phyloP scores from a whole-genome alignment of 805 yeast species.

The Lipomyces mesembrius region DNA sequence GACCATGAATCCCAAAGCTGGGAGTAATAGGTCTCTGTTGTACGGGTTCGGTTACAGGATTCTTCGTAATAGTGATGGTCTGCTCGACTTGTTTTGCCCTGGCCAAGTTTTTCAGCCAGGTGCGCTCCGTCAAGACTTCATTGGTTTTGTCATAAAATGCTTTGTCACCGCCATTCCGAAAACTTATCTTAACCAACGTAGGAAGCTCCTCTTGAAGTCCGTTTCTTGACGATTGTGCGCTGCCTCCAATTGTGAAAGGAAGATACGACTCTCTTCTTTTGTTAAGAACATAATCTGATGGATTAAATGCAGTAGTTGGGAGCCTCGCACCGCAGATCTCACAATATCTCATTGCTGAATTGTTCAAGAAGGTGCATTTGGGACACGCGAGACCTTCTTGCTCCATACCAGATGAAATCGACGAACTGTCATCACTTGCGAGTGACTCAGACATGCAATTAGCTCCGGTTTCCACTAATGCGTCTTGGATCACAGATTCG shows the following conservation, averaged over 20 bases:
- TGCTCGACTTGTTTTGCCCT: constrained; percentile 16
- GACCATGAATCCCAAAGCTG: constrained; percentile 67
- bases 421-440: not conserved
- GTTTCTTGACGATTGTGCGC: not conserved
- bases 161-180: constrained; percentile 69
- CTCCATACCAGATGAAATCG: constrained; percentile 4
- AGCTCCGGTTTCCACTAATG: not conserved
- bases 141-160: constrained; percentile 55
- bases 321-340: constrained; percentile 81
- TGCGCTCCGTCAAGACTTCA: constrained; percentile 53
- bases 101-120: constrained; percentile 49
- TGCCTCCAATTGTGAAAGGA: constrained; percentile 11
- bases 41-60: not conserved
- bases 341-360: constrained; percentile 73
- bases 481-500: constrained; percentile 11
- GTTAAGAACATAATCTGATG: constrained; percentile 20
- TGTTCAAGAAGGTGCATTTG: constrained; percentile 78
- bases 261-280: constrained; percentile 26
- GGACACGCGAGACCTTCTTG: constrained; percentile 48
- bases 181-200: constrained; percentile 63
- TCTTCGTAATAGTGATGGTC: not conserved
- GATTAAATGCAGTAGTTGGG: constrained; percentile 40
- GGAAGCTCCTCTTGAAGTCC: not conserved
- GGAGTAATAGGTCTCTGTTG: constrained; percentile 7
- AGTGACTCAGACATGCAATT: not conserved